Percentiles rank a stretch among this genome's conserved stretches.
Conservation (phyloP, 2,329 filamentous ascomycete genomes). For the Trichoderma sp. region DNA sequence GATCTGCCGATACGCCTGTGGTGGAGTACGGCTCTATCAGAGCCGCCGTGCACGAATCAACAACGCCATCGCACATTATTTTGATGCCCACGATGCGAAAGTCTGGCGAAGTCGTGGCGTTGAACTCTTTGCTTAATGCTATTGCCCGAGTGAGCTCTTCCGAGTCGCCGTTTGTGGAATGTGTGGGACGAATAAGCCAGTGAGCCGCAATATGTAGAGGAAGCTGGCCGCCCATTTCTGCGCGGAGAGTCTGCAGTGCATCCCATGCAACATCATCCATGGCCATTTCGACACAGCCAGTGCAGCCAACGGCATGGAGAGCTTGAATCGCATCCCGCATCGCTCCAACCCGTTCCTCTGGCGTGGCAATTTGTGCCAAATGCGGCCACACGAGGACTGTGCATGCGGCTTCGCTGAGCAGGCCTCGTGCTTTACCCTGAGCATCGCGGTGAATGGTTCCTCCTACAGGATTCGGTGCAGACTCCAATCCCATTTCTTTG, state of each 20-base stretch:
- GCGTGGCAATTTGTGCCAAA: slow-evolving; percentile 6
- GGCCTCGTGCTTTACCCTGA: neutral
- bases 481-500: neutral
- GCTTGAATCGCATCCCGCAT: neutral
- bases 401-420: slow-evolving; percentile 1
- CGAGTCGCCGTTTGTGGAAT: neutral
- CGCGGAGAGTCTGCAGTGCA: neutral
- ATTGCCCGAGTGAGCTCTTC: slow-evolving; percentile 3
- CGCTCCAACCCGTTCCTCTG: neutral
- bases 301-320: slow-evolving; percentile 9
- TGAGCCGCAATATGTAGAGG: slow-evolving; percentile 12
- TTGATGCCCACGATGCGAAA: slow-evolving; percentile 13
- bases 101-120: neutral
- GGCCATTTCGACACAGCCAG: slow-evolving; percentile 11
- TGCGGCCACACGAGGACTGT: slow-evolving; percentile 6
- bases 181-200: slow-evolving; percentile 2
- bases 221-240: slow-evolving; percentile 5
- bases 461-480: slow-evolving; percentile 5
- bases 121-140: neutral
- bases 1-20: slow-evolving; percentile 2
- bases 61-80: slow-evolving; percentile 12
- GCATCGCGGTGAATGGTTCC: slow-evolving; percentile 11
- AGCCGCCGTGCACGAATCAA: slow-evolving; percentile 11
- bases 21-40: slow-evolving; percentile 10
- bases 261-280: slow-evolving; percentile 14